These are phyloP conservation scores for Aechmea fasciata DNA, from an alignment of 176 grass and related monocot genomes.

Conservation along the genomic window DNA sequence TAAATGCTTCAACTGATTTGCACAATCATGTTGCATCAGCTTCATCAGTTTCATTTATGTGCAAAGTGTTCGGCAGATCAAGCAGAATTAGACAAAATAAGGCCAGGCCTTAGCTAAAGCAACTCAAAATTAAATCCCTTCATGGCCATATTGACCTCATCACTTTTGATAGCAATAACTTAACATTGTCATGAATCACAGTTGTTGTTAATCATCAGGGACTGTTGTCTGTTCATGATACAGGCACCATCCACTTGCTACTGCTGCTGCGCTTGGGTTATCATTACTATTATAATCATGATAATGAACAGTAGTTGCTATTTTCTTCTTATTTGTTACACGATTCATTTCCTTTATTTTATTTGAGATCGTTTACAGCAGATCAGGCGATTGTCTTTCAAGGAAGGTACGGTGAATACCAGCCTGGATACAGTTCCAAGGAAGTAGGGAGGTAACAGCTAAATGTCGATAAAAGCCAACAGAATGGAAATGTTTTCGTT, in stretches of 20 bases:
- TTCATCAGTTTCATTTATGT: too few species aligned
- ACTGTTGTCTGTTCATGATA: background rate
- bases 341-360: conserved; percentile 5
- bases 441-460: conserved; percentile 36
- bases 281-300: background rate
- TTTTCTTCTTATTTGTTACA: background rate
- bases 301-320: conserved; percentile 8
- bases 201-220: background rate
- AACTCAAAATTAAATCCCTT: too few species aligned
- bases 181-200: too few species aligned
- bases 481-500: background rate
- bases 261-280: background rate
- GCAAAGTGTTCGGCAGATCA: too few species aligned
- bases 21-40: too few species aligned
- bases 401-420: conserved; percentile 39
- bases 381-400: conserved; percentile 38
- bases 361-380: background rate
- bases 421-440: conserved; percentile 34
- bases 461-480: background rate
- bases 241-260: background rate
- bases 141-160: too few species aligned
- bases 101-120: too few species aligned
- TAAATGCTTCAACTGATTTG: too few species aligned
- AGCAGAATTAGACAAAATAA: too few species aligned
- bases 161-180: too few species aligned